Evolutionary conservation across 2,329 filamentous ascomycete species (phyloP).

Genomic region (Neonectria coccinea): DNA sequence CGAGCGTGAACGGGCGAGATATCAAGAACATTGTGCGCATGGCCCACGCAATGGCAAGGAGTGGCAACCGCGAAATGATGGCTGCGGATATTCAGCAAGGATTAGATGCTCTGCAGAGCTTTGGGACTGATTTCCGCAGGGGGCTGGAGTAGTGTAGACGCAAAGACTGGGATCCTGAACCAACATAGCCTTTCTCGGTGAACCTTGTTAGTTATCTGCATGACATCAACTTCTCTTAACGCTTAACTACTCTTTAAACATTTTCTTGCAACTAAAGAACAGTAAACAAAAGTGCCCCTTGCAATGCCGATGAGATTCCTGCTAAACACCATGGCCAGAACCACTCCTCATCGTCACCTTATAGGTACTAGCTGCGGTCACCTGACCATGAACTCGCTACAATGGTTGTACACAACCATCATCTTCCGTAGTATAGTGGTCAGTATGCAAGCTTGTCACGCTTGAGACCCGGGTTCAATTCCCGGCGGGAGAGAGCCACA

Average conservation of each 20-base stretch:
- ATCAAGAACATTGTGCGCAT: conserved; percentile 17
- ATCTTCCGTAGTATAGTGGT: conserved; percentile 53
- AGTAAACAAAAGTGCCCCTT: no score
- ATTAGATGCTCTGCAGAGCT: not conserved
- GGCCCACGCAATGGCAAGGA: conserved; percentile 1
- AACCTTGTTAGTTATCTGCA: no score
- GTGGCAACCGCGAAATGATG: conserved; percentile 3
- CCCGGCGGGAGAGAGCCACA: conserved; percentile 45
- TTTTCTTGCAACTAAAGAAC: no score
- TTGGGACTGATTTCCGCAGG: no score
- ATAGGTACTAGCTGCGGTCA: not conserved
- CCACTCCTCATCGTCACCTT: not conserved
- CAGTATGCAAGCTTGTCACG: conserved; percentile 49
- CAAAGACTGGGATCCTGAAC: no score
- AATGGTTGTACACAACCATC: conserved; percentile 33
- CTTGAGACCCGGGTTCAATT: conserved; percentile 48
- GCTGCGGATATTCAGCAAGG: not conserved
- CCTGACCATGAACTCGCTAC: conserved; percentile 29
- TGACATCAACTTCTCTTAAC: no score
- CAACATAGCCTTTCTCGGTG: no score
- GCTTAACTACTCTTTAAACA: no score
- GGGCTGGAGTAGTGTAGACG: no score
- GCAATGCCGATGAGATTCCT: no score
- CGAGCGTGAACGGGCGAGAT: conserved; percentile 3
- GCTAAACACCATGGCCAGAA: no score